Percentiles rank a stretch among this genome's conserved stretches.
Evolutionary conservation across 805 yeast species (phyloP).

Genomic region (Yarrowia sp.): DNA sequence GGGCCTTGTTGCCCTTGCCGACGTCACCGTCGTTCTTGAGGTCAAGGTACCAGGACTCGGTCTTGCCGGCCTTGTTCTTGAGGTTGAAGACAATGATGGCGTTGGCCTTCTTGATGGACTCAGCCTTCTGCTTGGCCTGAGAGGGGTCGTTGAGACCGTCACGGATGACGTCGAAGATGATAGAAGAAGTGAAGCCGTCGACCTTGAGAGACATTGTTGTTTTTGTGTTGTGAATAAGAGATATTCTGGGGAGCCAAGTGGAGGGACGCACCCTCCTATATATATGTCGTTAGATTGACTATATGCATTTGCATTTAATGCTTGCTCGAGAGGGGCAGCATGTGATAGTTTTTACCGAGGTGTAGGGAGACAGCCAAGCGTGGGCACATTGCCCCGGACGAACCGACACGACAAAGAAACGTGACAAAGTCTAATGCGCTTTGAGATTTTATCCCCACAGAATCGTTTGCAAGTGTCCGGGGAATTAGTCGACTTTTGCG

Average conservation of each 20-base stretch:
- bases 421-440: conserved; percentile 15
- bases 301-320: conserved; percentile 16
- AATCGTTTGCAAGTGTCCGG: not conserved
- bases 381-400: conserved; percentile 22
- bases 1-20: conserved; percentile 43
- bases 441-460: conserved; percentile 24
- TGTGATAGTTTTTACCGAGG: conserved; percentile 28
- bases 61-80: conserved; percentile 58
- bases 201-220: conserved; percentile 27
- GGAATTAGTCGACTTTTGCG: conserved; percentile 2
- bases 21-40: conserved; percentile 58
- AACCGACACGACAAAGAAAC: conserved; percentile 27
- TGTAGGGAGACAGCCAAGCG: conserved; percentile 18
- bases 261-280: conserved; percentile 11
- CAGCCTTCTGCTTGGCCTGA: conserved; percentile 32
- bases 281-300: conserved; percentile 14
- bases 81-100: conserved; percentile 66
- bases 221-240: conserved; percentile 8
- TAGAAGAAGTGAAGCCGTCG: conserved; percentile 42
- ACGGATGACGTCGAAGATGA: conserved; percentile 41
- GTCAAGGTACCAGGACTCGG: conserved; percentile 65
- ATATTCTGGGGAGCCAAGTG: not conserved
- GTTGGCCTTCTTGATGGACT: conserved; percentile 49
- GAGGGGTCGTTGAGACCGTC: conserved; percentile 38
- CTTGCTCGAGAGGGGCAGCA: conserved; percentile 27